Evolutionary conservation across 352 stramenopile genomes (phyloP).

Genomic region (Blastocystis sp.): DNA sequence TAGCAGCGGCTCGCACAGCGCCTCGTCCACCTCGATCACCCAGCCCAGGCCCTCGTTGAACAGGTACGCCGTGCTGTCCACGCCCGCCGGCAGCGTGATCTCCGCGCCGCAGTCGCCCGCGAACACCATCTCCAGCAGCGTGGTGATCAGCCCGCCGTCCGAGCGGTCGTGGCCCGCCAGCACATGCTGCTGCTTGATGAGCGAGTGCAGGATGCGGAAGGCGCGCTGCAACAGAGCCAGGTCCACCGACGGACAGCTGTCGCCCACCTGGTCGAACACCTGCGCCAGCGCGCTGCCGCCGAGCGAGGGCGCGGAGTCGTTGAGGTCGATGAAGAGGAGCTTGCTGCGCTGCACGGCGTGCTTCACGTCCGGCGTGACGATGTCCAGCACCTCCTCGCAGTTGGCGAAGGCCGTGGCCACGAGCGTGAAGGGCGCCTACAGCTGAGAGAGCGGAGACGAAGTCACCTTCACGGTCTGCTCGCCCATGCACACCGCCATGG

Average conservation of each 20-base stretch:
- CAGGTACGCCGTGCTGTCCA: slow-evolving; percentile 78
- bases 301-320: slow-evolving; percentile 77
- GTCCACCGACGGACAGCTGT: slow-evolving; percentile 85
- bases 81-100: slow-evolving; percentile 75
- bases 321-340: slow-evolving; percentile 91
- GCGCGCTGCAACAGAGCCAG: slow-evolving; percentile 83
- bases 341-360: slow-evolving; percentile 76
- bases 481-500: slow-evolving; percentile 89
- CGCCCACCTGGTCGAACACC: slow-evolving; percentile 79
- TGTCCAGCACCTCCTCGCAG: slow-evolving; percentile 91
- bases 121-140: slow-evolving; percentile 97
- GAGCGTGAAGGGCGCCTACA: slow-evolving; percentile 86
- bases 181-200: slow-evolving; percentile 85
- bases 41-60: slow-evolving; percentile 96
- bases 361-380: slow-evolving; percentile 95
- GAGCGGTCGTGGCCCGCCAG: slow-evolving; percentile 95
- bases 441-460: background rate
- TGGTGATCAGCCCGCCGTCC: slow-evolving; percentile 91
- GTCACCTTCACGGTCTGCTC: slow-evolving; percentile 89
- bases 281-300: slow-evolving; percentile 92
- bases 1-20: slow-evolving; percentile 42
- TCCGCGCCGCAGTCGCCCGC: slow-evolving; percentile 92
- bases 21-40: slow-evolving; percentile 87
- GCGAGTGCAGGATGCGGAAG: slow-evolving; percentile 70
- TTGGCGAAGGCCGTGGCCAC: slow-evolving; percentile 94